A percentile compares a stretch with the other conserved stretches of the same genome.
These are phyloP conservation scores for Silene noctiflora DNA, from an alignment of 179 eudicot species.

Conservation along the genomic window DNA sequence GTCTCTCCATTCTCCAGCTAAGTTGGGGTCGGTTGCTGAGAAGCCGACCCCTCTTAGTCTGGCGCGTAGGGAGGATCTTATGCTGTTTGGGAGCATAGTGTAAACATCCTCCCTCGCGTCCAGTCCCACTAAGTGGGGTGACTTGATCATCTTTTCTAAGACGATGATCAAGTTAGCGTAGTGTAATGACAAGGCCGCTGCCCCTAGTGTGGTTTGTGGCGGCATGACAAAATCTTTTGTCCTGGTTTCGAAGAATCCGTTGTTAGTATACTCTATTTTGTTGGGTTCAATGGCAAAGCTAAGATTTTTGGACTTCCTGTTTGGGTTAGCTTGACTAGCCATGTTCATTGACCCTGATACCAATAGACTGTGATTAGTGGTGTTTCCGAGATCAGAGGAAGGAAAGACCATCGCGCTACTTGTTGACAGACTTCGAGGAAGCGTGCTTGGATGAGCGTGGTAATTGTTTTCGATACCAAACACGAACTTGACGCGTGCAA, in stretches of 20 bases:
- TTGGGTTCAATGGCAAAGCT: neutral
- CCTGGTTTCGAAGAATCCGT: slow-evolving; percentile 49
- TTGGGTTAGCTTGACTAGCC: neutral
- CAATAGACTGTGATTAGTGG: neutral
- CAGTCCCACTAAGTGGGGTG: slow-evolving; percentile 76
- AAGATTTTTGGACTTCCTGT: neutral
- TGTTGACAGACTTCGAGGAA: slow-evolving; percentile 71
- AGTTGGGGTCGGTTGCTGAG: slow-evolving; percentile 62
- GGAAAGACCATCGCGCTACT: slow-evolving; percentile 80
- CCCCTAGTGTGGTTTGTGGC: slow-evolving; percentile 56
- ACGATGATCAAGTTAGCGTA: slow-evolving; percentile 83
- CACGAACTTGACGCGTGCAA: slow-evolving; percentile 71
- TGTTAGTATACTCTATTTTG: neutral
- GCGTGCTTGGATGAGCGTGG: slow-evolving; percentile 21
- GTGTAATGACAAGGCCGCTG: slow-evolving; percentile 68
- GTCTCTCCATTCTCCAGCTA: slow-evolving; percentile 87
- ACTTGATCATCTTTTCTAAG: slow-evolving; percentile 75
- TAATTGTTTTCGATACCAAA: slow-evolving; percentile 51
- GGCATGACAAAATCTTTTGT: slow-evolving; percentile 49
- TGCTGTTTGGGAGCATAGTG: slow-evolving; percentile 68
- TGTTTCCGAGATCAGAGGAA: neutral
- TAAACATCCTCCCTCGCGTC: slow-evolving; percentile 91
- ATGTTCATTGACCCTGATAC: slow-evolving; percentile 20
- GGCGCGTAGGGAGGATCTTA: slow-evolving; percentile 51
- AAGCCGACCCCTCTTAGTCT: slow-evolving; percentile 81